Percentiles rank a stretch among this genome's conserved stretches.
These are phyloP conservation scores for Diddensiella santjacobensis DNA, from an alignment of 805 yeast genomes.

Conservation along the genomic window DNA sequence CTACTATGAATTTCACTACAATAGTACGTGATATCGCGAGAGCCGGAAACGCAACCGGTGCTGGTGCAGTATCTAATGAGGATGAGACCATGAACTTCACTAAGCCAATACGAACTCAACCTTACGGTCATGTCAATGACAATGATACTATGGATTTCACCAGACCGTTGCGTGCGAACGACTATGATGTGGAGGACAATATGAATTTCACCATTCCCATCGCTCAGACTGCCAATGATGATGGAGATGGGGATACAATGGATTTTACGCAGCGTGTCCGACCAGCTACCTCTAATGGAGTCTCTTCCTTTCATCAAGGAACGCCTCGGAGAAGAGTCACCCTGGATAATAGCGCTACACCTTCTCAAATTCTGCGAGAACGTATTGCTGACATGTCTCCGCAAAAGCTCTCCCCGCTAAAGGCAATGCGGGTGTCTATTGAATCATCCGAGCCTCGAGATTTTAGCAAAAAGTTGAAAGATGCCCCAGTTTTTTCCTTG, in stretches of 20 bases:
- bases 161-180: no score
- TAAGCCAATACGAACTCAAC: background rate
- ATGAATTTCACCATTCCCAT: conserved; percentile 18
- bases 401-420: conserved; percentile 1
- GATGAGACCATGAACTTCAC: conserved; percentile 1
- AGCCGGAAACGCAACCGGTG: no score
- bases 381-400: conserved; percentile 15
- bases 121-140: background rate
- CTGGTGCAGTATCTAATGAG: background rate
- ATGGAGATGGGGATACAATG: conserved; percentile 5
- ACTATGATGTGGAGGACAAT: no score
- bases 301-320: background rate
- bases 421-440: background rate
- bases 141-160: conserved; percentile 6
- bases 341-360: conserved; percentile 6
- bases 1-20: conserved; percentile 20
- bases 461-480: no score
- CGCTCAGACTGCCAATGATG: conserved; percentile 1
- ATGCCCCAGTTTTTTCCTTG: no score
- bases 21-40: background rate
- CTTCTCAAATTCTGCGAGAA: conserved; percentile 7
- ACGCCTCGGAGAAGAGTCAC: background rate
- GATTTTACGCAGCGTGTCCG: conserved; percentile 3
- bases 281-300: background rate
- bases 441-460: background rate